Conservation (phyloP, 495 filamentous ascomycete species). For the Lophiotrema nucula region DNA sequence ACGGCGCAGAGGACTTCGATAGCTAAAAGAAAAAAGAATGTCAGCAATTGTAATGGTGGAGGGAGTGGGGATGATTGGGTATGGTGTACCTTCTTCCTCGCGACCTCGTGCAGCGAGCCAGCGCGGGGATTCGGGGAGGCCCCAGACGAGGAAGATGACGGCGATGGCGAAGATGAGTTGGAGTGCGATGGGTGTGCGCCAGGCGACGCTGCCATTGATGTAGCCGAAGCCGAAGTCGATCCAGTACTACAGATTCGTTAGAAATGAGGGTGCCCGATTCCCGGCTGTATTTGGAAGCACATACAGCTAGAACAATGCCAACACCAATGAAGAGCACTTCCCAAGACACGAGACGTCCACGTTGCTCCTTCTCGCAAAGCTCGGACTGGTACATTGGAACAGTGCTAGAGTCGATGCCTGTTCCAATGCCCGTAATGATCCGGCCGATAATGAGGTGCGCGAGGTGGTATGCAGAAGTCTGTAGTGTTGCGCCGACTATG, state of each 20-base stretch:
- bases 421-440: slow-evolving; percentile 36
- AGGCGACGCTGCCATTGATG: slow-evolving; percentile 32
- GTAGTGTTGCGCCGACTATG: slow-evolving; percentile 36
- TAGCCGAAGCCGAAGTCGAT: slow-evolving; percentile 32
- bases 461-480: slow-evolving; percentile 33
- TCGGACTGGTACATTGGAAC: slow-evolving; percentile 39
- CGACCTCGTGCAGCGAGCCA: slow-evolving; percentile 36
- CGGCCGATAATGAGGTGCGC: slow-evolving; percentile 30
- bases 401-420: slow-evolving; percentile 33
- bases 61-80: too few relatives aligned
- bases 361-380: slow-evolving; percentile 33
- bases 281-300: not conserved
- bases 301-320: slow-evolving; percentile 34
- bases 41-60: too few relatives aligned
- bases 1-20: slow-evolving; percentile 35
- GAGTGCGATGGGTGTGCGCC: slow-evolving; percentile 37
- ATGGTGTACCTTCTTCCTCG: slow-evolving; percentile 29
- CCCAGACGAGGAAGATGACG: slow-evolving; percentile 29
- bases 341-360: slow-evolving; percentile 34
- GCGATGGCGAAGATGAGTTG: slow-evolving; percentile 32
- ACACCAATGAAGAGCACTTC: slow-evolving; percentile 38
- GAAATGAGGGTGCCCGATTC: not conserved
- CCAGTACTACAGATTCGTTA: slow-evolving; percentile 8
- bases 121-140: slow-evolving; percentile 33
- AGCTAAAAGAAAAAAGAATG: too few relatives aligned